These are phyloP conservation scores for Suillus occidentalis DNA, from an alignment of 768 basidiomycete species.

Conservation along the genomic window DNA sequence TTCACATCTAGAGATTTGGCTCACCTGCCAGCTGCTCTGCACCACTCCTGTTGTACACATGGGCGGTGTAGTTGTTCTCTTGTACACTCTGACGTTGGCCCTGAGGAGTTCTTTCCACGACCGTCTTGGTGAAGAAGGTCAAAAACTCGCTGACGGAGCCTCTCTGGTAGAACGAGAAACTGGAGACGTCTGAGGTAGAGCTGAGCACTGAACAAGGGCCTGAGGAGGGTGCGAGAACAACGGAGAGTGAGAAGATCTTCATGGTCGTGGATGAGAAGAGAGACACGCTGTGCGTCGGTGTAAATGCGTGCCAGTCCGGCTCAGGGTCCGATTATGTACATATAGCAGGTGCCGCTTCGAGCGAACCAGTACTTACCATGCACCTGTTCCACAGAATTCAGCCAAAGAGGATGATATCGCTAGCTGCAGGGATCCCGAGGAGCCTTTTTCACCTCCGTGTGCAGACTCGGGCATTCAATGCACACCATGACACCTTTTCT, in stretches of 20 bases:
- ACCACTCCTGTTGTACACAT: constrained; percentile 92
- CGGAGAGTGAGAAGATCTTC: constrained; percentile 85
- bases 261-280: constrained; percentile 41
- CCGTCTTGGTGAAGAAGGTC: constrained; percentile 91
- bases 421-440: constrained; percentile 21
- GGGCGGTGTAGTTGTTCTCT: constrained; percentile 90
- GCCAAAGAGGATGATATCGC: not conserved
- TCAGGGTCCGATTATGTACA: constrained; percentile 3
- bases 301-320: not conserved
- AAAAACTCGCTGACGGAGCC: constrained; percentile 90
- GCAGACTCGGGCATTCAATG: constrained; percentile 53
- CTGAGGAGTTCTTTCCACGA: constrained; percentile 81
- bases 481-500: constrained; percentile 45
- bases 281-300: not conserved
- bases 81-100: constrained; percentile 93
- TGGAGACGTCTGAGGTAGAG: constrained; percentile 76
- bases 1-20: constrained; percentile 21
- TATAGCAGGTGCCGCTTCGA: not conserved
- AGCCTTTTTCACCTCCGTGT: constrained; percentile 34
- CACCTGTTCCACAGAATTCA: not conserved
- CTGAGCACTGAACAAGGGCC: constrained; percentile 64
- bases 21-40: constrained; percentile 81
- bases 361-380: not conserved
- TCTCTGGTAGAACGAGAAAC: constrained; percentile 92
- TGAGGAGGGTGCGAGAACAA: constrained; percentile 66